A percentile compares a stretch with the other conserved stretches of the same genome.
Conservation (phyloP, 805 yeast species). For the Candida dendrica region DNA sequence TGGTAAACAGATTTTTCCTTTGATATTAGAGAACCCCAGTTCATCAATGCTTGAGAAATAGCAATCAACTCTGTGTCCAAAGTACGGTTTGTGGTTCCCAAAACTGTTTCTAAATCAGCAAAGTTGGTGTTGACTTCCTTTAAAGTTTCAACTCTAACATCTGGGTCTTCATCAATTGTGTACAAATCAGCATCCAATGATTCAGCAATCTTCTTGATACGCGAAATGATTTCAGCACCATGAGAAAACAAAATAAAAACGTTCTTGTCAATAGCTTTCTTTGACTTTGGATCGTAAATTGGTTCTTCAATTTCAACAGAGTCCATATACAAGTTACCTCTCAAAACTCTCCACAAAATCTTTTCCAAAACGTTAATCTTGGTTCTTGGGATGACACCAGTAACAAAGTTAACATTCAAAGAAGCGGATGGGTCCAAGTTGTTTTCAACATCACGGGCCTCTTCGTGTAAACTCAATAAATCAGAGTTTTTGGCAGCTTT, state of each 20-base stretch:
- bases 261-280: slow-evolving; percentile 58
- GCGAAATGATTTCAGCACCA: slow-evolving; percentile 65
- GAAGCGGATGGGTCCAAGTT: slow-evolving; percentile 15
- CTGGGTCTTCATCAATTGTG: slow-evolving; percentile 40
- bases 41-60: slow-evolving; percentile 63
- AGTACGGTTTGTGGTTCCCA: slow-evolving; percentile 59
- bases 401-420: slow-evolving; percentile 41
- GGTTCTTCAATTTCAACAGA: slow-evolving; percentile 67
- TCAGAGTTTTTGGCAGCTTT: slow-evolving; percentile 13
- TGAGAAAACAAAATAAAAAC: slow-evolving; percentile 89
- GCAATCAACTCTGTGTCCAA: slow-evolving; percentile 72
- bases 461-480: slow-evolving; percentile 3
- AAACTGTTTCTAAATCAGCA: slow-evolving; percentile 57
- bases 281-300: slow-evolving; percentile 58
- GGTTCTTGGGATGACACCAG: slow-evolving; percentile 77
- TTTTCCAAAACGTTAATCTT: slow-evolving; percentile 68
- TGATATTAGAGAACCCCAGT: slow-evolving; percentile 61
- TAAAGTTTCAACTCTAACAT: slow-evolving; percentile 62
- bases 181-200: slow-evolving; percentile 82
- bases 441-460: slow-evolving; percentile 15
- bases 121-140: slow-evolving; percentile 49
- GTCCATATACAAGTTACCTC: slow-evolving; percentile 84
- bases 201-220: slow-evolving; percentile 80
- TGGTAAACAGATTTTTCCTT: slow-evolving; percentile 84
- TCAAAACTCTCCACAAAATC: slow-evolving; percentile 85